Evolutionary conservation across 768 basidiomycete genomes (phyloP), one percentile per base, ranked within the genome.

Genomic region (Grammothele lineata): DNA sequence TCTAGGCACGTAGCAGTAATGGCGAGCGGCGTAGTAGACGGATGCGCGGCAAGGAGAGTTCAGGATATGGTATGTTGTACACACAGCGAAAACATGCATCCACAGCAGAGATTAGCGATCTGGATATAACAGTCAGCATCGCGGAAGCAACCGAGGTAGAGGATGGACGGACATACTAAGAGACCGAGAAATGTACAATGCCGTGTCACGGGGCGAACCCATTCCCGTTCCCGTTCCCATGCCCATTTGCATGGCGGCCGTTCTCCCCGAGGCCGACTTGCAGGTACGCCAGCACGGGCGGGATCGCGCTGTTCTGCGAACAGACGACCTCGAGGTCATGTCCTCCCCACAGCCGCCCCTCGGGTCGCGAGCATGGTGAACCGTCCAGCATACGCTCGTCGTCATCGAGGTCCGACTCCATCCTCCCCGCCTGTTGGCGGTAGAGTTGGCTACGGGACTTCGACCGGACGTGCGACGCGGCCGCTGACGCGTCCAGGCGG

Each of bases 261-360:
- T n/a, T n/a, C 24, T 47, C 52, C 21, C n/a, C 23, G 8, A 47
- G 47, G 11, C 72, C 73, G 11, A 76, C 73, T 59, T 80, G 77
- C 37, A 88, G 63, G 52, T 76, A 74, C 41, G 82, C 77, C 37
- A 95, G 73, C 45, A 93, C 79, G 26, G 81, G 69, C 3, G 88
- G 78, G 30, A 97, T 81, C 12, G 87, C 75, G 60, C 92, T 92
- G 58, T 96, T 98, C 65, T 96, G 93, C 55, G 83, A 80, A 62
- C 92, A 94, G 25, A 88, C 78, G 57, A 85, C 66, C 60, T 89
- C 83, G 50, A 98, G 66, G 58, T 95, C 93, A 47, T 81, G 80
- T n/a, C 87, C 82, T 26, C 82, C 87, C 83, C 85, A 88, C 45
- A 81, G 53, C 32, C 74, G 74, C 27, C 76, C 76, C 53, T 73